These are phyloP conservation scores for Elsinoe fawcettii DNA, from an alignment of 2,329 filamentous ascomycete genomes.

Conservation along the genomic window DNA sequence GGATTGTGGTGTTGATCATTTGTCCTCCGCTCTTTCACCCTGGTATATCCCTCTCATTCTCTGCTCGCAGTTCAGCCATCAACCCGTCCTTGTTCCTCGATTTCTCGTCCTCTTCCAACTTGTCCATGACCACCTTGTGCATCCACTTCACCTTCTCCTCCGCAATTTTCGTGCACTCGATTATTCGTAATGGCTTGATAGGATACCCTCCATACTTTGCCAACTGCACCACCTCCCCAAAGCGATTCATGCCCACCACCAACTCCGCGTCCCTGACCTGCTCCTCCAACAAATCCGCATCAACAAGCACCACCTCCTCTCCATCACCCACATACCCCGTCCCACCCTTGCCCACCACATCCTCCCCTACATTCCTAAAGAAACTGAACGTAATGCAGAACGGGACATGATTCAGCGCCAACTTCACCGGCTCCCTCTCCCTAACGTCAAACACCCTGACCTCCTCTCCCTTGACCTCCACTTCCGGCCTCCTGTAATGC, in stretches of 20 bases:
- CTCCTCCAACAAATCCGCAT: slow-evolving; percentile 67
- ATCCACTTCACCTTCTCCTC: slow-evolving; percentile 74
- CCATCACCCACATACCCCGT: slow-evolving; percentile 47
- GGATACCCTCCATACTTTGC: slow-evolving; percentile 81
- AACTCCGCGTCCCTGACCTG: slow-evolving; percentile 65
- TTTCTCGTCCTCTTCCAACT: slow-evolving; percentile 69
- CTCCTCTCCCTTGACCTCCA: slow-evolving; percentile 73
- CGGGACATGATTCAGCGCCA: slow-evolving; percentile 87
- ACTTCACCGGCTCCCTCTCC: slow-evolving; percentile 80
- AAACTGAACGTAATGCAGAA: slow-evolving; percentile 87
- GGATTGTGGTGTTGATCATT: not conserved
- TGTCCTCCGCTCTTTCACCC: slow-evolving; percentile 12
- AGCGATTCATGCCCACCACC: slow-evolving; percentile 78
- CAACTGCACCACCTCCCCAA: slow-evolving; percentile 85
- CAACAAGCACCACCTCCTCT: slow-evolving; percentile 63
- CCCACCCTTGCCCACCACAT: slow-evolving; percentile 6
- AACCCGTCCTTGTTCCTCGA: slow-evolving; percentile 70
- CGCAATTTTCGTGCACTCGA: slow-evolving; percentile 69
- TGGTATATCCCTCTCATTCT: slow-evolving; percentile 62
- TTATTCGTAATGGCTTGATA: slow-evolving; percentile 68
- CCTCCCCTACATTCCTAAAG: slow-evolving; percentile 41
- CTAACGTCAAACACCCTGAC: slow-evolving; percentile 76
- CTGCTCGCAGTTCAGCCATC: slow-evolving; percentile 69
- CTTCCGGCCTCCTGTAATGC: slow-evolving; percentile 87
- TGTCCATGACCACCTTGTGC: slow-evolving; percentile 62